Base-by-base conservation (phyloP, 768 basidiomycete genomes). In the Russula ochroleuca region DNA sequence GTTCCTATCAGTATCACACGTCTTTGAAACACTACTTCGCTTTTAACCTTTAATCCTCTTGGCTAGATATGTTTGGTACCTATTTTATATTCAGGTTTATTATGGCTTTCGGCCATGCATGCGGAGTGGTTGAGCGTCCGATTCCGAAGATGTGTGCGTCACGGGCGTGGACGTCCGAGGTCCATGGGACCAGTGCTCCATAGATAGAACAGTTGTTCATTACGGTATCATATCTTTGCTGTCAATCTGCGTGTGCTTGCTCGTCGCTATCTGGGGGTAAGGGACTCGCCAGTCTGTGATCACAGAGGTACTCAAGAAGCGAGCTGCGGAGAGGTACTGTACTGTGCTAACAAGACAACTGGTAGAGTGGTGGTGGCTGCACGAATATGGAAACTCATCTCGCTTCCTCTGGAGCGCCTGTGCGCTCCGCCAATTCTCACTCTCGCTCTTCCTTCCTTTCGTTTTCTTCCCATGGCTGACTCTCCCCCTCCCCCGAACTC, bases 341-440 rank as follows among this genome's bases (percentile, higher is more conserved):
- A 45, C 41, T 47, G 19, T 47, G 11, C 45, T 47, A 47, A 21
- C n/a, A 45, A 47, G 45, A 47, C n/a, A 31, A 9, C 55, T 35
- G 14, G 56, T 33, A n/a, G 19, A 21, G 10, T 10, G 3, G 43
- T 23, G 14, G 55, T 57, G 38, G 61, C 41, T n/a, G 43, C 31
- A 63, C 57, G 14, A 63, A 63, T 63, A 58, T 63, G 62, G 62
- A 23, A 63, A 63, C n/a, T 33, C 35, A 15, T 35, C 25, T 41
- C 25, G 35, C 10, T 0, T n/a, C 19, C 45, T 43, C 41, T 19
- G 17, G 9, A 28, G 9, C 50, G 15, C 25, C n/a, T 19, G 28
- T 17, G 19, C 50, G 17, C 31, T 4, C 35, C 31, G 8, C 49
- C 5, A 3, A 14, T 33, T 28, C 25, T 49, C 25, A 51, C 28